phyloP scores from a whole-genome alignment of 2,329 filamentous ascomycete genomes.

The Colletotrichum magnum region DNA sequence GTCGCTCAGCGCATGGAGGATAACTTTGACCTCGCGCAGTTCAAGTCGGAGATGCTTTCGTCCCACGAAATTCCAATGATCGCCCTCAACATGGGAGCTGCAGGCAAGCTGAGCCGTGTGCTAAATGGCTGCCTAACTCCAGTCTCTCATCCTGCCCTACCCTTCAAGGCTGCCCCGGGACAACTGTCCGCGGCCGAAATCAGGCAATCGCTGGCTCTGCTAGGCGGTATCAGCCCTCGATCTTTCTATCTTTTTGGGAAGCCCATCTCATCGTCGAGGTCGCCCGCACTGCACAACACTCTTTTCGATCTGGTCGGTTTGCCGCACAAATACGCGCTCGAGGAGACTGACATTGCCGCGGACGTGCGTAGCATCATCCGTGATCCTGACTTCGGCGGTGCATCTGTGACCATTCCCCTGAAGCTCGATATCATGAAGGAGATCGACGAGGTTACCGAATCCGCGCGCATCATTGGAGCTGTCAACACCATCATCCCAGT shows the following conservation, averaged over 20 bases:
- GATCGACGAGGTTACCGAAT: slow-evolving; percentile 83
- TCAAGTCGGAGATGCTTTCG: slow-evolving; percentile 81
- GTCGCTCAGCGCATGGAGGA: slow-evolving; percentile 82
- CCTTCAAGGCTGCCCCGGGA: slow-evolving; percentile 93
- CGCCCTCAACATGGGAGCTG: slow-evolving; percentile 93
- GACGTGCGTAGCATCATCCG: slow-evolving; percentile 77
- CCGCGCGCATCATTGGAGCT: slow-evolving; percentile 88
- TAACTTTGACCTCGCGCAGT: slow-evolving; percentile 87
- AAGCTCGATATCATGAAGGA: slow-evolving; percentile 90
- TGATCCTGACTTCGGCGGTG: slow-evolving; percentile 85
- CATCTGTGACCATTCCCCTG: slow-evolving; percentile 94
- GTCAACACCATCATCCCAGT: slow-evolving; percentile 92
- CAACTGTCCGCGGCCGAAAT: slow-evolving; percentile 94
- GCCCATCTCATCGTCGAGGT: slow-evolving; percentile 86
- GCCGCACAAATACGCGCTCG: slow-evolving; percentile 83
- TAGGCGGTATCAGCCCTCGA: slow-evolving; percentile 82
- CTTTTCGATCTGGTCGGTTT: slow-evolving; percentile 84
- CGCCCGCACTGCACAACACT: slow-evolving; percentile 90
- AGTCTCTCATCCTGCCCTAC: slow-evolving; percentile 89
- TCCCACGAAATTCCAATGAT: slow-evolving; percentile 89
- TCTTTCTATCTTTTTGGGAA: slow-evolving; percentile 91
- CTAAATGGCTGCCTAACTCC: slow-evolving; percentile 95
- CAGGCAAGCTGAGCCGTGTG: slow-evolving; percentile 90
- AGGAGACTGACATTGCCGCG: slow-evolving; percentile 79
- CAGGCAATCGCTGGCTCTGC: slow-evolving; percentile 79